A percentile compares a stretch with the other conserved stretches of the same genome.
Evolutionary conservation across 192 early-diverging fungal genomes (phyloP).

Genomic region (Coemansia sp.): DNA sequence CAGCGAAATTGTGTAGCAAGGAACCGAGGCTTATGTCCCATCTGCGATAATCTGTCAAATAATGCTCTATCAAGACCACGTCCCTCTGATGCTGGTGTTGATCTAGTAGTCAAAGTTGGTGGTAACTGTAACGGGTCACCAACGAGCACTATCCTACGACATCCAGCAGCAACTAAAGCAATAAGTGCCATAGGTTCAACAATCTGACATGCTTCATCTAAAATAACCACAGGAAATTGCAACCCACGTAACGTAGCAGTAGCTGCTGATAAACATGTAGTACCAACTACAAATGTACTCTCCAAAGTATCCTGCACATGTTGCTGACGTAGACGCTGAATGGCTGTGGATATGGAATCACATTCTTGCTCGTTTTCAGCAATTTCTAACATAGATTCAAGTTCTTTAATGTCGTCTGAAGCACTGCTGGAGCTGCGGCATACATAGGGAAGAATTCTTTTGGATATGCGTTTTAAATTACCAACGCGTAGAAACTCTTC

Average conservation of each 20-base stretch:
- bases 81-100: constrained; percentile 52
- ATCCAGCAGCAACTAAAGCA: constrained; percentile 62
- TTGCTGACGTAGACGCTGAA: constrained; percentile 50
- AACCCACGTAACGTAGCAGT: constrained; percentile 64
- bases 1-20: constrained; percentile 54
- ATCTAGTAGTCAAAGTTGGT: constrained; percentile 66
- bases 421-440: constrained; percentile 31
- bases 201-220: constrained; percentile 88
- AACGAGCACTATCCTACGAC: constrained; percentile 66
- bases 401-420: constrained; percentile 68
- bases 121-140: constrained; percentile 88
- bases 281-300: constrained; percentile 58
- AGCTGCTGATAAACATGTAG: constrained; percentile 76
- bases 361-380: constrained; percentile 52
- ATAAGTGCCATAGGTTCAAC: constrained; percentile 86
- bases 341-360: constrained; percentile 26
- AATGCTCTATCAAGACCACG: constrained; percentile 70
- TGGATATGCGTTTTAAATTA: constrained; percentile 65
- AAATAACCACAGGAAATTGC: constrained; percentile 64
- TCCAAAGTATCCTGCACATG: constrained; percentile 21
- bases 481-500: constrained; percentile 68
- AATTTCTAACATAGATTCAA: constrained; percentile 67
- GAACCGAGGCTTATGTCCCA: constrained; percentile 33
- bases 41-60: constrained; percentile 69
- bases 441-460: constrained; percentile 63